Percentiles rank a stretch among this genome's conserved stretches.
These are phyloP conservation scores for Furcasterigmium sp. DNA, from an alignment of 2,329 filamentous ascomycete genomes.

Conservation along the genomic window DNA sequence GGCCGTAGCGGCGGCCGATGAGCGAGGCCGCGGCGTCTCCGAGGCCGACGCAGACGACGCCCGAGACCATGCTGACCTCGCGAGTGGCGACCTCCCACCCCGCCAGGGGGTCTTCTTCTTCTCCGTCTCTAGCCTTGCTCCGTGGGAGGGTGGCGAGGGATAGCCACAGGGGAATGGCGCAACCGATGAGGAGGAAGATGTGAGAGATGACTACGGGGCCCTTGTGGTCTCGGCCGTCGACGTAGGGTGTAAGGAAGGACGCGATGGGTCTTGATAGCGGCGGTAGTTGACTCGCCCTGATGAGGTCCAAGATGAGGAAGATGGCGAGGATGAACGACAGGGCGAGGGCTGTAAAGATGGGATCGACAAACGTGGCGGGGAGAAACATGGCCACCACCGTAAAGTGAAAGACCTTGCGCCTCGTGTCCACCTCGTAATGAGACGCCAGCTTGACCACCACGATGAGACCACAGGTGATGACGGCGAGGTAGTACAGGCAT, in stretches of 20 bases:
- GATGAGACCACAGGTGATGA: slow-evolving; percentile 66
- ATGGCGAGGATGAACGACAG: slow-evolving; percentile 74
- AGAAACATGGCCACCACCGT: slow-evolving; percentile 98
- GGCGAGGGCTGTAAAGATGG: slow-evolving; percentile 74
- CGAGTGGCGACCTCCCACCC: slow-evolving; percentile 73
- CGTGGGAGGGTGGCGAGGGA: slow-evolving; percentile 67
- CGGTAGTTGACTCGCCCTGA: slow-evolving; percentile 86
- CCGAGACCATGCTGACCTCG: slow-evolving; percentile 86
- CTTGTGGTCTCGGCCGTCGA: slow-evolving; percentile 87
- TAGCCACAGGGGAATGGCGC: slow-evolving; percentile 91
- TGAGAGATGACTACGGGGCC: slow-evolving; percentile 94
- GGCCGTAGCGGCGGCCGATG: slow-evolving; percentile 80
- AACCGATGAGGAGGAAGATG: slow-evolving; percentile 92
- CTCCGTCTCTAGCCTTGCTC: neutral
- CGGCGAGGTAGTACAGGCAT: slow-evolving; percentile 64
- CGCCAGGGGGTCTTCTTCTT: slow-evolving; percentile 37
- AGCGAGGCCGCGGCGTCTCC: slow-evolving; percentile 91
- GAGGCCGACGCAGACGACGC: slow-evolving; percentile 90
- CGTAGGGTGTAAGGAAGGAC: slow-evolving; percentile 84
- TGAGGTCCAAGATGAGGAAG: slow-evolving; percentile 83
- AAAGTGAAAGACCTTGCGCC: slow-evolving; percentile 95
- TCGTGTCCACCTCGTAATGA: slow-evolving; percentile 86
- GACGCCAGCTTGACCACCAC: slow-evolving; percentile 70
- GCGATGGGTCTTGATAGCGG: slow-evolving; percentile 84
- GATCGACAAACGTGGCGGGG: slow-evolving; percentile 81